phyloP scores from a whole-genome alignment of 2,329 filamentous ascomycete species.

The Clonostachys rosea region DNA sequence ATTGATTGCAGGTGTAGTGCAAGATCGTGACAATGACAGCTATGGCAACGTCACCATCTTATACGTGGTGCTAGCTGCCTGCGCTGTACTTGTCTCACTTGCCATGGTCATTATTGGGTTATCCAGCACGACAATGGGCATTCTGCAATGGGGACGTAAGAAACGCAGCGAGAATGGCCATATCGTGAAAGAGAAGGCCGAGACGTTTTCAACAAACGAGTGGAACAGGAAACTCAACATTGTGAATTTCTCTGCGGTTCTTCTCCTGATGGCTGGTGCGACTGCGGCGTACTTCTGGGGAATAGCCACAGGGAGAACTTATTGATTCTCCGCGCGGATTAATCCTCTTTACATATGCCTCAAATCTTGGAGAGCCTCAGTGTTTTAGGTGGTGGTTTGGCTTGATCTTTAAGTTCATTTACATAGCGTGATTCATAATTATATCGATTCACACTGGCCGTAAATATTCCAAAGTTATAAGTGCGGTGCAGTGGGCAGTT shows the following conservation, averaged over 20 bases:
- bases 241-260: conserved; percentile 17
- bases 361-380: too few relatives aligned
- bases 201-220: conserved; percentile 18
- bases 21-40: conserved; percentile 42
- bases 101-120: conserved; percentile 26
- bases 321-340: conserved; percentile 1
- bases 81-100: conserved; percentile 30
- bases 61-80: conserved; percentile 39
- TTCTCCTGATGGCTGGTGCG: conserved; percentile 41
- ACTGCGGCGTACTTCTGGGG: conserved; percentile 59
- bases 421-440: too few relatives aligned
- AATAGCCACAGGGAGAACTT: conserved; percentile 45
- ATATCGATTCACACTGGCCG: too few relatives aligned
- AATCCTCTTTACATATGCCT: too few relatives aligned
- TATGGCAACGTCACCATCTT: conserved; percentile 43
- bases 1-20: conserved; percentile 42
- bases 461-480: too few relatives aligned
- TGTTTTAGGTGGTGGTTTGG: too few relatives aligned
- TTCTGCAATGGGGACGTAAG: conserved; percentile 45
- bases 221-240: conserved; percentile 1
- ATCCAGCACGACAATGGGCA: conserved; percentile 27
- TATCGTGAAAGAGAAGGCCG: conserved; percentile 31
- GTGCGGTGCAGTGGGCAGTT: too few relatives aligned
- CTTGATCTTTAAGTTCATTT: too few relatives aligned
- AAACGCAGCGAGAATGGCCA: conserved; percentile 29